phyloP scores from a whole-genome alignment of 257 asterid species.

The Voacanga thouarsii region DNA sequence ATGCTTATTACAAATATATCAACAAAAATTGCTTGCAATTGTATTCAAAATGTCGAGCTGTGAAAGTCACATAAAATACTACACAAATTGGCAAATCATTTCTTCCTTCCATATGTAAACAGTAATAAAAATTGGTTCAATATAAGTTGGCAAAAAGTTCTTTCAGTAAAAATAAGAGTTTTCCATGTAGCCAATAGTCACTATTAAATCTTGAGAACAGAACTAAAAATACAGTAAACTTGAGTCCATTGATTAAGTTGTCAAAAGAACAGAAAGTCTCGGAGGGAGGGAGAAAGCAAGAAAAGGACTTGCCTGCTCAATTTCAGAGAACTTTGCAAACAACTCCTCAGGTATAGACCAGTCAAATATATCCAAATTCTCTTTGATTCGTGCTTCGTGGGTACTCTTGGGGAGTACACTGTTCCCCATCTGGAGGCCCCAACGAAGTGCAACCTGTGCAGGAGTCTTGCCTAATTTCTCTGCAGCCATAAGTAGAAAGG shows the following conservation, averaged over 20 bases:
- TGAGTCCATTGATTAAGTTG: neutral
- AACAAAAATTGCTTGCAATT: neutral
- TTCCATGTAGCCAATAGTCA: neutral
- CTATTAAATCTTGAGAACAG: neutral
- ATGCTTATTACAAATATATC: neutral
- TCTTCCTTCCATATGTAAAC: neutral
- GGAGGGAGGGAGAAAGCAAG: neutral
- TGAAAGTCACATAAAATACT: neutral
- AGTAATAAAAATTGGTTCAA: neutral
- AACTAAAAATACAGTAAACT: neutral
- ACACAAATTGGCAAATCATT: neutral
- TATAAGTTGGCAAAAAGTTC: neutral
- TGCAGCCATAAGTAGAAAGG: slow-evolving; percentile 41
- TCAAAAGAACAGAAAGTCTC: neutral
- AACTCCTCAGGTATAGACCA: slow-evolving; percentile 49
- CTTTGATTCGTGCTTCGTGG: slow-evolving; percentile 35
- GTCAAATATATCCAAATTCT: slow-evolving; percentile 30
- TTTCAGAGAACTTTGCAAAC: slow-evolving; percentile 37
- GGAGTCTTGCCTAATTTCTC: slow-evolving; percentile 47
- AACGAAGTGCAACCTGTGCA: slow-evolving; percentile 44
- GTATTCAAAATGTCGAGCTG: neutral
- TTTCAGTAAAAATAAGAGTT: too few relatives aligned
- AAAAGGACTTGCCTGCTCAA: slow-evolving; percentile 40
- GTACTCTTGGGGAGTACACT: slow-evolving; percentile 53
- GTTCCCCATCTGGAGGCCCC: slow-evolving; percentile 46